phyloP scores from a whole-genome alignment of 208 protist genomes.

The Borovskyia barvae region DNA sequence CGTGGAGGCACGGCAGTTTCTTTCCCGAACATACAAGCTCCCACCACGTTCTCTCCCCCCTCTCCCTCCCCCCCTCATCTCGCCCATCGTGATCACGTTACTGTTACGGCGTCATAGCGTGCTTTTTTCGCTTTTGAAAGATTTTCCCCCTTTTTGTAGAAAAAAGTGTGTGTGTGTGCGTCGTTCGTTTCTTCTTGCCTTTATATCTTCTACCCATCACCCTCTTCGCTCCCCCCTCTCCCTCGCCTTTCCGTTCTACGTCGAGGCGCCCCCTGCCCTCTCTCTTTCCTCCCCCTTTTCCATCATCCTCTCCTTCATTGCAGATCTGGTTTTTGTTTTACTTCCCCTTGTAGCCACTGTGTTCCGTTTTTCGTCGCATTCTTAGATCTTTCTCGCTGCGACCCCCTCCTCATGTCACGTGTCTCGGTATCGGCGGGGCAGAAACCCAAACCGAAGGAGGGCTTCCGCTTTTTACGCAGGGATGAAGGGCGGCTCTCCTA shows the following conservation, averaged over 20 bases:
- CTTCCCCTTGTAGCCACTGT: no score
- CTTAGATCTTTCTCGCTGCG: no score
- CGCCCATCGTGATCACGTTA: no score
- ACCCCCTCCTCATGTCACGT: constrained; percentile 42
- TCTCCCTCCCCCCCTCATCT: no score
- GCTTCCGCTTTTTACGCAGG: constrained; percentile 81
- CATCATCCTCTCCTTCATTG: no score
- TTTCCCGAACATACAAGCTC: no score
- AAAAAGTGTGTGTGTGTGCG: background rate
- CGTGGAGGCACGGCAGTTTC: no score
- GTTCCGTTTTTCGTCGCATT: constrained; percentile 1
- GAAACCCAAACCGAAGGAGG: constrained; percentile 68
- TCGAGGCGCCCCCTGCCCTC: background rate
- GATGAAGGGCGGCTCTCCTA: constrained; percentile 87
- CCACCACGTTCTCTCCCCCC: no score
- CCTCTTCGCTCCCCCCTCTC: background rate
- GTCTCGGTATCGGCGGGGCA: constrained; percentile 63
- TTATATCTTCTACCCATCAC: constrained; percentile 4
- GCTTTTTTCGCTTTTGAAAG: constrained; percentile 15
- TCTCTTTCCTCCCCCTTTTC: no score
- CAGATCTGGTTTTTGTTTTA: no score
- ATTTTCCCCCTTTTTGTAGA: constrained; percentile 4
- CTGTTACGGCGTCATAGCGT: background rate
- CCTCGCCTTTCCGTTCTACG: background rate
- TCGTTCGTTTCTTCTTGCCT: constrained; percentile 7